Percentiles rank a stretch among this genome's conserved stretches.
Conservation (phyloP, 148 eudicot species). For the Diospyros lotus region DNA sequence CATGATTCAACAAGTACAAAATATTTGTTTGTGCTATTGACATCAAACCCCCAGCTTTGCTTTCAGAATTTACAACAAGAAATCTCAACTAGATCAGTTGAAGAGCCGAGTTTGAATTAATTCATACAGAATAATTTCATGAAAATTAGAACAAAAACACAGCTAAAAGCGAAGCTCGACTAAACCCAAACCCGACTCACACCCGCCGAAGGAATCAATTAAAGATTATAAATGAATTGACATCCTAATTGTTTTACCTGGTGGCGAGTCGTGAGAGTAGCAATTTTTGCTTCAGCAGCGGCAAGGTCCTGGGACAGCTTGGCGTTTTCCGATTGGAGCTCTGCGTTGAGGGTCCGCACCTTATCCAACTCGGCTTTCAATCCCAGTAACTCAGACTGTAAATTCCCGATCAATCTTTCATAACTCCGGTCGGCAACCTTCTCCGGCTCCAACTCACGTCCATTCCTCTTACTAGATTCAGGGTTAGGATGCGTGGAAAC, state of each 20-base stretch:
- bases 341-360: slow-evolving; percentile 15
- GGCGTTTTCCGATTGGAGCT: slow-evolving; percentile 12
- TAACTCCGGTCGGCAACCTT: slow-evolving; percentile 2
- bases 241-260: slow-evolving; percentile 3
- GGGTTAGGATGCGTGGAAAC: neutral
- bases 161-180: neutral
- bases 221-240: no score
- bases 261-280: neutral
- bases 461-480: neutral
- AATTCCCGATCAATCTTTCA: slow-evolving; percentile 11
- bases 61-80: no score
- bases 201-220: neutral
- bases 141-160: neutral
- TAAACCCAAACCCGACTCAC: no score
- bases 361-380: slow-evolving; percentile 20
- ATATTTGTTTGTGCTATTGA: no score
- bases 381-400: slow-evolving; percentile 17
- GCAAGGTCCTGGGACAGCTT: slow-evolving; percentile 22
- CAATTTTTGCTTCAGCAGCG: slow-evolving; percentile 13
- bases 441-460: neutral
- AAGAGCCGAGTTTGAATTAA: no score
- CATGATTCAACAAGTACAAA: no score
- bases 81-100: no score
- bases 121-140: no score
- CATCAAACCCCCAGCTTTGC: no score